Evolutionary conservation across 306 rosid genomes (phyloP).

Genomic region (Sphenostylis stenocarpa): DNA sequence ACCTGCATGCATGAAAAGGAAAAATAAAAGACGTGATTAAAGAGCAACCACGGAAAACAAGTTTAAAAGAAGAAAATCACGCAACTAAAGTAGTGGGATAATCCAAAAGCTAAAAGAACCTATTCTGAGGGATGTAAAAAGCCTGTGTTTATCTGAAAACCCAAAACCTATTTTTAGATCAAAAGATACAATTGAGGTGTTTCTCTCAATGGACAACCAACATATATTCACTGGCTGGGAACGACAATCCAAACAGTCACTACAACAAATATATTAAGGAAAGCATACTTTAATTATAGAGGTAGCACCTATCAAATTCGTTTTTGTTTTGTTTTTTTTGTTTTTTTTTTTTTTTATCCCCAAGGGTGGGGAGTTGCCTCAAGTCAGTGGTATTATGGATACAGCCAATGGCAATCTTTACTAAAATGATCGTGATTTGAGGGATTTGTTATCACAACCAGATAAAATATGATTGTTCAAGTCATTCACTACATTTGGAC

Average conservation of each 20-base stretch:
- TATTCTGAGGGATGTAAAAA: background rate
- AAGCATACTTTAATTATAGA: background rate
- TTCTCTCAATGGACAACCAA: background rate
- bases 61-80: background rate
- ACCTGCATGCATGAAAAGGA: constrained; percentile 58
- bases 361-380: background rate
- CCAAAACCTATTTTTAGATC: background rate
- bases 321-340: background rate
- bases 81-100: constrained; percentile 1
- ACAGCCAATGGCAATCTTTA: background rate
- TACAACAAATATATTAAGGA: background rate
- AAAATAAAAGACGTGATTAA: constrained; percentile 1
- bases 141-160: background rate
- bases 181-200: background rate
- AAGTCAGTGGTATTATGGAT: background rate
- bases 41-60: background rate
- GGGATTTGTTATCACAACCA: constrained; percentile 3
- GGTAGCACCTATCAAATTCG: background rate
- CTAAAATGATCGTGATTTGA: background rate
- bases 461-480: background rate
- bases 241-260: background rate
- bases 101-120: background rate
- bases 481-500: background rate
- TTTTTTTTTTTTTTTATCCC: background rate
- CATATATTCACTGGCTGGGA: background rate